These are phyloP conservation scores for Calonectria hongkongensis DNA, from an alignment of 2,329 filamentous ascomycete species.

Conservation along the genomic window DNA sequence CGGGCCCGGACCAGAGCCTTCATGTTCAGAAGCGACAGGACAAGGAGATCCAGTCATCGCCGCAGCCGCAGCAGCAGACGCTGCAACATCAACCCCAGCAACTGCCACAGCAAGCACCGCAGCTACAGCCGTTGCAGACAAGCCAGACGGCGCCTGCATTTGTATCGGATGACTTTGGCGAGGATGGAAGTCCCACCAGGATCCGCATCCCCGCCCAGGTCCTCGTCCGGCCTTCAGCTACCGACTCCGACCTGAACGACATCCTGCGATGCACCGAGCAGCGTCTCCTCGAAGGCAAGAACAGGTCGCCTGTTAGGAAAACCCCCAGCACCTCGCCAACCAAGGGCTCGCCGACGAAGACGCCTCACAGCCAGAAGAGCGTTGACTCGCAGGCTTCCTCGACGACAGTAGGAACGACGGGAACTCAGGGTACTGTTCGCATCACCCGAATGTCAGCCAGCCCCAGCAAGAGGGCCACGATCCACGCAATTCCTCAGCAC, in stretches of 20 bases:
- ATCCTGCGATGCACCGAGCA: slow-evolving; percentile 73
- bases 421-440: slow-evolving; percentile 46
- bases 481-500: slow-evolving; percentile 44
- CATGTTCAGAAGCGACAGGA: slow-evolving; percentile 47
- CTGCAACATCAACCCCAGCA: not conserved
- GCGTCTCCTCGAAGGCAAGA: slow-evolving; percentile 65
- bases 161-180: slow-evolving; percentile 40
- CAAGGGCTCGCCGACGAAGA: slow-evolving; percentile 54
- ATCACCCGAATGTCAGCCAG: slow-evolving; percentile 53
- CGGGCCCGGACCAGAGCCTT: slow-evolving; percentile 40
- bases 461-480: slow-evolving; percentile 54
- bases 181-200: slow-evolving; percentile 34
- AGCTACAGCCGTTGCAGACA: slow-evolving; percentile 35
- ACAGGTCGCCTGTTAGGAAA: slow-evolving; percentile 57
- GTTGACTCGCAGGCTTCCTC: slow-evolving; percentile 48
- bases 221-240: slow-evolving; percentile 51
- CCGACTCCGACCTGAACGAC: slow-evolving; percentile 69
- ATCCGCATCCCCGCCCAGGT: slow-evolving; percentile 44
- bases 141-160: slow-evolving; percentile 51
- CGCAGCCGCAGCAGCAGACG: not conserved
- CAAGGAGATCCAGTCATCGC: slow-evolving; percentile 4
- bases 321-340: slow-evolving; percentile 51
- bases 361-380: slow-evolving; percentile 56
- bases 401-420: slow-evolving; percentile 49
- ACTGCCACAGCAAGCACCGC: not conserved